A percentile compares a stretch with the other conserved stretches of the same genome.
Conservation (phyloP, 345 rosid species). For the Brassica nigra region DNA sequence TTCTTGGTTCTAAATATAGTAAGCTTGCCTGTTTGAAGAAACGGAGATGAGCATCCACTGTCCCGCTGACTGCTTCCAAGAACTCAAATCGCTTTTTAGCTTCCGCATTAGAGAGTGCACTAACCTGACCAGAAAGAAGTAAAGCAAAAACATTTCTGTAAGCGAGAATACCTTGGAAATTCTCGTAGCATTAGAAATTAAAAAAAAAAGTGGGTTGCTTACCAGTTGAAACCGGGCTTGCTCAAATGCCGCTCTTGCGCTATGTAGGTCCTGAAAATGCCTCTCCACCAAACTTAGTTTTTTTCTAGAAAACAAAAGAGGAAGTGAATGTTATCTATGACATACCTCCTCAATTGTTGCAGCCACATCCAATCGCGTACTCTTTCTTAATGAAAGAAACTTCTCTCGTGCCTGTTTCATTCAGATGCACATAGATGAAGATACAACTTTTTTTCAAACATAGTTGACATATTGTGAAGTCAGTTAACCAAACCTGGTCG, state of each 20-base stretch:
- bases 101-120: constrained; percentile 65
- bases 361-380: constrained; percentile 69
- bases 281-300: constrained; percentile 51
- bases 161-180: not conserved
- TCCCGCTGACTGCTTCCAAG: constrained; percentile 72
- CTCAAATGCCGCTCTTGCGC: constrained; percentile 69
- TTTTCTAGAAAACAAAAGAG: not conserved
- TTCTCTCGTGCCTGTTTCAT: constrained; percentile 74
- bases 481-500: constrained; percentile 57
- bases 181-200: not conserved
- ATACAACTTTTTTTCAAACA: constrained; percentile 5
- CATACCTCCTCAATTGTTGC: constrained; percentile 70
- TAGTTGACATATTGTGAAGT: not conserved
- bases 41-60: constrained; percentile 72
- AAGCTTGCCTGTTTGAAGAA: constrained; percentile 69
- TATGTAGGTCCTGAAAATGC: constrained; percentile 62
- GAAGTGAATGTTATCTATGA: constrained; percentile 35
- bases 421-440: constrained; percentile 16
- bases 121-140: constrained; percentile 48
- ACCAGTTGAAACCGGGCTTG: constrained; percentile 77
- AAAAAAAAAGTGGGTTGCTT: constrained; percentile 11
- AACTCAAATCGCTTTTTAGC: constrained; percentile 72
- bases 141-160: constrained; percentile 2
- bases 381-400: constrained; percentile 74
- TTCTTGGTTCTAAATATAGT: constrained; percentile 10